These are phyloP conservation scores for Backusella australiensis DNA, from an alignment of 192 early-diverging fungal species.

Conservation along the genomic window DNA sequence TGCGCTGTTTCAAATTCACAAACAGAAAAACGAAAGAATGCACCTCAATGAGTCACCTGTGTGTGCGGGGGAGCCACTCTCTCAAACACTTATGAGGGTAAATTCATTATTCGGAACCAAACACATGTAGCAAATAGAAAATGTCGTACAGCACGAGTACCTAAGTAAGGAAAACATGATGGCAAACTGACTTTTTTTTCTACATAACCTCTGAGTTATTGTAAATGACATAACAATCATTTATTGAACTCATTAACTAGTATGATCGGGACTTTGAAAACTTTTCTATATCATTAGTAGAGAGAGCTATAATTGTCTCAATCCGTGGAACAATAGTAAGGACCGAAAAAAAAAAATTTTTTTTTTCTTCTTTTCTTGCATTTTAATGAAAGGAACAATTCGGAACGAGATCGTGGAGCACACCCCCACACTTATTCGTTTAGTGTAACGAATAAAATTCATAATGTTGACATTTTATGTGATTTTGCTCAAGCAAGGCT, in stretches of 20 bases:
- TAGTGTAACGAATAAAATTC: background rate
- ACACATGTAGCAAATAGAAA: background rate
- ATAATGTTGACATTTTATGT: background rate
- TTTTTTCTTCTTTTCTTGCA: background rate
- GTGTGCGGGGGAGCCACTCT: background rate
- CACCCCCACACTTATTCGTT: background rate
- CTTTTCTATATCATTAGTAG: background rate
- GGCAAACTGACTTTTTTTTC: background rate
- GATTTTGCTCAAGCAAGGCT: background rate
- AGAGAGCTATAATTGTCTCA: background rate
- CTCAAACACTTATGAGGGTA: background rate
- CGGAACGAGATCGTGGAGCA: background rate
- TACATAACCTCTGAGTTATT: background rate
- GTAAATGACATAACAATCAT: background rate
- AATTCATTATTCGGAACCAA: slow-evolving; percentile 4
- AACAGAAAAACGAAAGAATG: background rate
- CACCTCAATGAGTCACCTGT: background rate
- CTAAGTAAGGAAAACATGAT: background rate
- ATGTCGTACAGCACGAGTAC: background rate
- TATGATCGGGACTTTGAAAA: background rate
- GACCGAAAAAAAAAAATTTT: background rate
- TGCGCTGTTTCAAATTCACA: background rate
- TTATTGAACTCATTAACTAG: background rate
- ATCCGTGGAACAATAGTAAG: slow-evolving; percentile 1
- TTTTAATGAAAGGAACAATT: background rate